Base-by-base conservation (phyloP, 805 yeast genomes). In the Pichia exigua region DNA sequence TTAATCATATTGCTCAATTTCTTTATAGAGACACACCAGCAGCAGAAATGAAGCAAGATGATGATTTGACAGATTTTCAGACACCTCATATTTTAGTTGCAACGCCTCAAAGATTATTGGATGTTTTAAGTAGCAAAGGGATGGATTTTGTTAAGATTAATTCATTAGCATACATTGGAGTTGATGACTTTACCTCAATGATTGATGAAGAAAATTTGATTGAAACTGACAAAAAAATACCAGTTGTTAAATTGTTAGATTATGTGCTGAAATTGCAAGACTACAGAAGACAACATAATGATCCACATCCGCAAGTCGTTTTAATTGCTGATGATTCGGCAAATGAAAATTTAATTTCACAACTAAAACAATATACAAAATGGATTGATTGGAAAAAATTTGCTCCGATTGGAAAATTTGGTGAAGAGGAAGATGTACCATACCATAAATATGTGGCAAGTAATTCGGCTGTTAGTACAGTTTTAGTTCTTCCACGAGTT, bases 331-430 rank as follows among this genome's bases (percentile, higher is more conserved):
- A 64, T 9, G 50, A 63, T 0, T 45, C 57, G 8, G 46, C 60
- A 52, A 71, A 86, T n/a, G 71, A 66, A 7, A 60, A 64, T 2
- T 72, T 85, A 60, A 72, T 82, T 50, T 65, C 69, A 8, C 78
- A 78, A 46, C 66, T 85, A 44, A 81, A 74, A 57, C 63, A 64
- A 2, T 75, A 71, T 53, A 65, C 66, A 0, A 84, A 87, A 15
- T 79, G 85, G 78, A 54, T 66, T 46, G 67, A 65, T 49, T 66
- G 69, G 70, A 53, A 56, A 24, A 61, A 55, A 43, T 66, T 63
- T 55, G 62, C 63, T 4, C 52, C 56, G 12, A 39, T 66, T 17
- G 70, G 70, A 1, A 47, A 52, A 4, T 66, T 63, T 47, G 58
- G 56, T 8, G 47, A 52, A 3, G 57, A 50, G 1, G 48, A 51